phyloP scores from a whole-genome alignment of 768 basidiomycete species.

The Hygrophorus russula region DNA sequence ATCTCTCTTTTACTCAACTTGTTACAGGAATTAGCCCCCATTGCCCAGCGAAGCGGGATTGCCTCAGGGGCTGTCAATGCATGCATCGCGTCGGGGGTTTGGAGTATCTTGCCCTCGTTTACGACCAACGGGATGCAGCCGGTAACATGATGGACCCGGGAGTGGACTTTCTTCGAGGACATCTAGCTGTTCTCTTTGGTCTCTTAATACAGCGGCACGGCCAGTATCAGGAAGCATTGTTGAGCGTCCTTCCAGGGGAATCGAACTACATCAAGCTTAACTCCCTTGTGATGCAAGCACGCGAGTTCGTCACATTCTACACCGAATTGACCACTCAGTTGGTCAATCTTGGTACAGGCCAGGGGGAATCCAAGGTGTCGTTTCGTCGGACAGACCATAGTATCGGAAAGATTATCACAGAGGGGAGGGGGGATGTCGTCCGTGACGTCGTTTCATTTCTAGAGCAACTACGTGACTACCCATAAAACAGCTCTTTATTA shows the following conservation, averaged over 20 bases:
- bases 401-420: slow-evolving; percentile 9
- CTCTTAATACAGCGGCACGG: slow-evolving; percentile 32
- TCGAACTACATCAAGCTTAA: slow-evolving; percentile 16
- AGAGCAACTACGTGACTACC: slow-evolving; percentile 25
- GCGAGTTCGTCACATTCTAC: slow-evolving; percentile 39
- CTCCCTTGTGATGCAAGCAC: slow-evolving; percentile 31
- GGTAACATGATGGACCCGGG: background rate
- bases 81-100: slow-evolving; percentile 30
- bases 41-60: slow-evolving; percentile 40
- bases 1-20: background rate
- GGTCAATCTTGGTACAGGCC: slow-evolving; percentile 7
- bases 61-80: slow-evolving; percentile 46
- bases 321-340: slow-evolving; percentile 2
- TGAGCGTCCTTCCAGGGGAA: slow-evolving; percentile 17
- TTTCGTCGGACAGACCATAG: background rate
- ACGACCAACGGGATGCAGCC: slow-evolving; percentile 26
- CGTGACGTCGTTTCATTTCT: slow-evolving; percentile 44
- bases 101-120: slow-evolving; percentile 39
- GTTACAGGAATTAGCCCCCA: slow-evolving; percentile 35
- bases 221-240: slow-evolving; percentile 24
- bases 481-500: too few relatives aligned
- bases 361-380: slow-evolving; percentile 2
- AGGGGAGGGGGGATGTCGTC: slow-evolving; percentile 28
- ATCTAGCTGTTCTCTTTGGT: slow-evolving; percentile 66
- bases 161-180: slow-evolving; percentile 46